Evolutionary conservation across 1,284 basidiomycete species (phyloP).

Genomic region (Ganoderma resinaceum): DNA sequence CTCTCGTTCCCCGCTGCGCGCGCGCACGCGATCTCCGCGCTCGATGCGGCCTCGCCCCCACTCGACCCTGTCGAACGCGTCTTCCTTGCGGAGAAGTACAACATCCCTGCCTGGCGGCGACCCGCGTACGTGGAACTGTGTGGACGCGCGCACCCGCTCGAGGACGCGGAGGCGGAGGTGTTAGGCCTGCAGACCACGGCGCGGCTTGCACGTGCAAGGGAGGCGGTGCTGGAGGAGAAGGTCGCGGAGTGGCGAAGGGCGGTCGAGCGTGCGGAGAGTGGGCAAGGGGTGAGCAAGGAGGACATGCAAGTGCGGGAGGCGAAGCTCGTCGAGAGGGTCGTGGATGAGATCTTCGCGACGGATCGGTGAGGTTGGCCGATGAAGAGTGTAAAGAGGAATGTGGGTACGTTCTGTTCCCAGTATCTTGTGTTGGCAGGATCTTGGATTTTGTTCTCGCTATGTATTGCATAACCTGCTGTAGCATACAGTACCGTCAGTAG

Average conservation of each 20-base stretch:
- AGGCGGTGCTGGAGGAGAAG: conserved; percentile 31
- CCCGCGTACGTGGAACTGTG: conserved; percentile 35
- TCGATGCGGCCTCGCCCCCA: conserved; percentile 29
- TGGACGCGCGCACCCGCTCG: conserved; percentile 29
- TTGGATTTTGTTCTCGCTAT: conserved; percentile 16
- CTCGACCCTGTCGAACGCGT: conserved; percentile 35
- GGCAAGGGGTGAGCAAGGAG: conserved; percentile 27
- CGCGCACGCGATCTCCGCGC: conserved; percentile 31
- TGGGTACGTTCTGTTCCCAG: not conserved
- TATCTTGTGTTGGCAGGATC: conserved; percentile 11
- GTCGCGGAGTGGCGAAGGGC: conserved; percentile 28
- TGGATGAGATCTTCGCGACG: conserved; percentile 27
- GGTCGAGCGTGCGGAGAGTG: conserved; percentile 25
- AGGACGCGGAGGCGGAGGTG: conserved; percentile 33
- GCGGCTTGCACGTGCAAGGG: conserved; percentile 31
- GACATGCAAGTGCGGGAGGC: conserved; percentile 32
- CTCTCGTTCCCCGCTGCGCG: conserved; percentile 36
- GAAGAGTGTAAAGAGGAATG: not conserved
- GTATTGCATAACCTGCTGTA: conserved; percentile 30
- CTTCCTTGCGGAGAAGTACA: conserved; percentile 34
- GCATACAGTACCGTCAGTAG: conserved; percentile 19
- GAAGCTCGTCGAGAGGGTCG: conserved; percentile 29
- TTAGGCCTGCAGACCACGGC: conserved; percentile 32
- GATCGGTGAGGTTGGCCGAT: conserved; percentile 9
- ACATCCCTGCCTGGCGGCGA: conserved; percentile 31